A percentile compares a stretch with the other conserved stretches of the same genome.
Conservation (phyloP, 306 rosid genomes). For the Fragaria iinumae region DNA sequence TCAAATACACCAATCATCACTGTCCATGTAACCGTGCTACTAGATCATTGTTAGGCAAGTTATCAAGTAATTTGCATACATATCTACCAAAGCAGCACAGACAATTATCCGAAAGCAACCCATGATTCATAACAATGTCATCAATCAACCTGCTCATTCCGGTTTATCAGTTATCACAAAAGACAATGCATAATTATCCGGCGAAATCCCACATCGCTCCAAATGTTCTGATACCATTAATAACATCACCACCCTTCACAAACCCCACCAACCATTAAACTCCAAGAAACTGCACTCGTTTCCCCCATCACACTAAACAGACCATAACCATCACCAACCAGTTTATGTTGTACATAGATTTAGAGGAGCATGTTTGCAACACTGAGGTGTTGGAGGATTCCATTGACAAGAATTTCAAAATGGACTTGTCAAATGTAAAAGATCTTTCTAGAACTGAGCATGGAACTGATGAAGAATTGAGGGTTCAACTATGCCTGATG, state of each 20-base stretch:
- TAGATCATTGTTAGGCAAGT: constrained; percentile 56
- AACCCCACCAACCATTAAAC: constrained; percentile 66
- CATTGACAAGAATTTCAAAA: constrained; percentile 41
- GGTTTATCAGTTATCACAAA: constrained; percentile 34
- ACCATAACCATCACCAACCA: constrained; percentile 38
- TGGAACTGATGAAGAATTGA: constrained; percentile 32
- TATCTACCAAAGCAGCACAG: constrained; percentile 60
- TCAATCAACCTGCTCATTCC: constrained; percentile 19
- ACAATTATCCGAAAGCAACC: constrained; percentile 53
- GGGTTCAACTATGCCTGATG: constrained; percentile 28
- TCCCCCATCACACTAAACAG: constrained; percentile 49
- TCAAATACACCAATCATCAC: constrained; percentile 1
- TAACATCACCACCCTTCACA: constrained; percentile 52
- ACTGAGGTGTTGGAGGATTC: constrained; percentile 41
- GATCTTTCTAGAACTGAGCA: constrained; percentile 46
- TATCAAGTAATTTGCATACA: constrained; percentile 67
- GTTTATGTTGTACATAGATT: constrained; percentile 43
- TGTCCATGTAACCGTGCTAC: constrained; percentile 41
- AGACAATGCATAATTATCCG: constrained; percentile 61
- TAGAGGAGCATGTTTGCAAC: constrained; percentile 71
- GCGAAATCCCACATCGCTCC: constrained; percentile 43
- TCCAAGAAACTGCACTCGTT: constrained; percentile 58
- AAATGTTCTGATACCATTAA: constrained; percentile 45
- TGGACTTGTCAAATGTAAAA: constrained; percentile 58
- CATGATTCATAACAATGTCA: constrained; percentile 44